Conservation (phyloP, 1,139 yeast species). For the Suhomyces bolitotheri region DNA sequence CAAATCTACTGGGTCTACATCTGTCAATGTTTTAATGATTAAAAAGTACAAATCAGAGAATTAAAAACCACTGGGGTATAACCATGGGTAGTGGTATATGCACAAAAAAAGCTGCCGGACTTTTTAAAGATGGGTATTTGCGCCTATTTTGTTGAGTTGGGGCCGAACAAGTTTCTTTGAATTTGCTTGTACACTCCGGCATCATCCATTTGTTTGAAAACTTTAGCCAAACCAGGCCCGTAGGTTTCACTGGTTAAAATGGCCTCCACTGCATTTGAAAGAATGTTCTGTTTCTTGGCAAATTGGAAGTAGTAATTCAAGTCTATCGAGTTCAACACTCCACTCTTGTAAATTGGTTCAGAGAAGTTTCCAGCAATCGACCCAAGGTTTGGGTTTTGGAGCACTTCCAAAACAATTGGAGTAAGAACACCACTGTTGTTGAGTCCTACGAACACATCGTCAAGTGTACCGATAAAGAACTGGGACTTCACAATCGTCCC, state of each 20-base stretch:
- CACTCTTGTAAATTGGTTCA: slow-evolving; percentile 32
- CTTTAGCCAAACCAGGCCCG: slow-evolving; percentile 35
- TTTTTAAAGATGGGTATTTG: slow-evolving; percentile 1
- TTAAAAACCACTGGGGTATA: slow-evolving; percentile 8
- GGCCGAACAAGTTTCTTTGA: slow-evolving; percentile 38
- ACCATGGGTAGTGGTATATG: slow-evolving; percentile 1
- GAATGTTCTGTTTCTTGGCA: slow-evolving; percentile 26
- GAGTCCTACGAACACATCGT: slow-evolving; percentile 32
- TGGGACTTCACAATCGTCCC: slow-evolving; percentile 30
- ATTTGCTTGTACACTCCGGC: slow-evolving; percentile 35
- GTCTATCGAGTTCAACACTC: slow-evolving; percentile 35
- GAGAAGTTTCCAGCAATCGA: slow-evolving; percentile 28
- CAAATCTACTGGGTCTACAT: too few species aligned
- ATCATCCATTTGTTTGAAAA: slow-evolving; percentile 36
- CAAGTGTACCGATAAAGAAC: slow-evolving; percentile 26
- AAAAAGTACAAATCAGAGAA: slow-evolving; percentile 6
- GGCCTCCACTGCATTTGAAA: slow-evolving; percentile 28
- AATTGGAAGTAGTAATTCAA: slow-evolving; percentile 22
- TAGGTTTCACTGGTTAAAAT: slow-evolving; percentile 32
- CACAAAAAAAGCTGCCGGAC: neutral
- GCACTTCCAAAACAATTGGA: slow-evolving; percentile 29
- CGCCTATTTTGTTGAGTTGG: neutral
- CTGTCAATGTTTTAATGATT: too few species aligned
- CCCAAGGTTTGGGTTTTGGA: slow-evolving; percentile 28
- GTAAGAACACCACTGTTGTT: slow-evolving; percentile 34